These are phyloP conservation scores for Neurospora sp. DNA, from an alignment of 495 filamentous ascomycete species.

Conservation along the genomic window DNA sequence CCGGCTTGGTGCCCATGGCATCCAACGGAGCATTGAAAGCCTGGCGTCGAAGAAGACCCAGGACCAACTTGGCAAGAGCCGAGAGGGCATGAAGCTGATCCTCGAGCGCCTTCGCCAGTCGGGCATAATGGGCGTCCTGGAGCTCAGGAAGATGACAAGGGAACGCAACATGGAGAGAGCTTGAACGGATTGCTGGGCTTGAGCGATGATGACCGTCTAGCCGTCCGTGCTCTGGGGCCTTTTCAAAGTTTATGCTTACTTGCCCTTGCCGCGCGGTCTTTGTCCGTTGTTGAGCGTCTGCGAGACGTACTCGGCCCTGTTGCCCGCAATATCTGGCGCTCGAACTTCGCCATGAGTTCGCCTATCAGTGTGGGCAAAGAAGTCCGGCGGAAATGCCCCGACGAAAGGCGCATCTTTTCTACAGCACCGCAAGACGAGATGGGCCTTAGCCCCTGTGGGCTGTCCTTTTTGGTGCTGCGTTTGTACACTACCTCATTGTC, in stretches of 20 bases:
- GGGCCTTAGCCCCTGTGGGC: not conserved
- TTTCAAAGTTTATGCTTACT: not conserved
- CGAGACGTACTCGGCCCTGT: not conserved
- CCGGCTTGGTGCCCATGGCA: conserved; percentile 63
- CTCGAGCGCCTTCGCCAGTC: conserved; percentile 68
- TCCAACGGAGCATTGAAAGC: conserved; percentile 82
- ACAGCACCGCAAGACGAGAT: not conserved
- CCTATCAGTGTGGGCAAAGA: not conserved
- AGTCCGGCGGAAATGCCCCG: not conserved
- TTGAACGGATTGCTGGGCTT: not conserved
- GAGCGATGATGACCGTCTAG: not conserved
- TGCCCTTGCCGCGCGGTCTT: not conserved
- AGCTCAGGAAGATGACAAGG: conserved; percentile 55
- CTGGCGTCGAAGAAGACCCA: conserved; percentile 77
- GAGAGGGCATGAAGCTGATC: conserved; percentile 92
- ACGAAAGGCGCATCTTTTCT: not conserved
- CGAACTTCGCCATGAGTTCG: no score
- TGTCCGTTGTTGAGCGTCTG: not conserved
- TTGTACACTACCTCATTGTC: not conserved
- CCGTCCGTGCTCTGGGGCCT: not conserved
- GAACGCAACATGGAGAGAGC: conserved; percentile 17
- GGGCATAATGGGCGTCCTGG: conserved; percentile 77
- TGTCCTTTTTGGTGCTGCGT: not conserved
- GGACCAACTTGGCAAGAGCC: conserved; percentile 75
- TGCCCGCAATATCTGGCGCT: not conserved